Evolutionary conservation across 2,329 filamentous ascomycete genomes (phyloP).

Genomic region (Pseudogymnoascus sp.): DNA sequence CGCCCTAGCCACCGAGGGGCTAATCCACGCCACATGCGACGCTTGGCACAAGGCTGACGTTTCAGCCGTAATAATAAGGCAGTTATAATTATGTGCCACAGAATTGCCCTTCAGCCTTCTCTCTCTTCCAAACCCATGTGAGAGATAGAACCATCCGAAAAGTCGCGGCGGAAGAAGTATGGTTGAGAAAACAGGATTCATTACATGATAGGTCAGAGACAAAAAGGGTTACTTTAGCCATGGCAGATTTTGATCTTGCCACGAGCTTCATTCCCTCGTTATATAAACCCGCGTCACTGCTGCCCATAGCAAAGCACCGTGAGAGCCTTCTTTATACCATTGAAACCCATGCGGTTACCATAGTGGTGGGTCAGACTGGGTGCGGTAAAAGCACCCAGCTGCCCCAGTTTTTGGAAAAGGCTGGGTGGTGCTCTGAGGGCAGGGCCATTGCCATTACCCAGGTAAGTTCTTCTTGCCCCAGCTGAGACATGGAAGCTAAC

Average conservation of each 20-base stretch:
- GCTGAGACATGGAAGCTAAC: conserved; percentile 9
- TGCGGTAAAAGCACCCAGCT: conserved; percentile 95
- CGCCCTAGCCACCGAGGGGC: conserved; percentile 8
- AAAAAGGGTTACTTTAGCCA: conserved; percentile 12
- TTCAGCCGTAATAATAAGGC: neutral
- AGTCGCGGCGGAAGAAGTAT: neutral
- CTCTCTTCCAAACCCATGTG: conserved; percentile 1
- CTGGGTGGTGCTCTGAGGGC: conserved; percentile 79
- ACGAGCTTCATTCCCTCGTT: conserved; percentile 67
- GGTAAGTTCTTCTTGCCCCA: conserved; percentile 42
- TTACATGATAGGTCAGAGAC: neutral
- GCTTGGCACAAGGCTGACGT: conserved; percentile 1
- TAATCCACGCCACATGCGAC: conserved; percentile 2
- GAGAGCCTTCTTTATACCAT: conserved; percentile 76
- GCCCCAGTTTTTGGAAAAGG: conserved; percentile 80
- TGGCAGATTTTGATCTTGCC: conserved; percentile 46
- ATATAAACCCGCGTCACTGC: conserved; percentile 73
- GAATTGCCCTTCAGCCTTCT: conserved; percentile 2
- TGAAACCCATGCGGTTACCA: conserved; percentile 75
- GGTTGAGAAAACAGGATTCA: neutral
- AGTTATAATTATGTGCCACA: neutral
- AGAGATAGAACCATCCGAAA: neutral
- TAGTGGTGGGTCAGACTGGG: conserved; percentile 88
- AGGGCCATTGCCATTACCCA: conserved; percentile 85
- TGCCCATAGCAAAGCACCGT: conserved; percentile 80